A percentile compares a stretch with the other conserved stretches of the same genome.
Evolutionary conservation across 1,284 basidiomycete species (phyloP).

Genomic region (Pulveroboletus sp.): DNA sequence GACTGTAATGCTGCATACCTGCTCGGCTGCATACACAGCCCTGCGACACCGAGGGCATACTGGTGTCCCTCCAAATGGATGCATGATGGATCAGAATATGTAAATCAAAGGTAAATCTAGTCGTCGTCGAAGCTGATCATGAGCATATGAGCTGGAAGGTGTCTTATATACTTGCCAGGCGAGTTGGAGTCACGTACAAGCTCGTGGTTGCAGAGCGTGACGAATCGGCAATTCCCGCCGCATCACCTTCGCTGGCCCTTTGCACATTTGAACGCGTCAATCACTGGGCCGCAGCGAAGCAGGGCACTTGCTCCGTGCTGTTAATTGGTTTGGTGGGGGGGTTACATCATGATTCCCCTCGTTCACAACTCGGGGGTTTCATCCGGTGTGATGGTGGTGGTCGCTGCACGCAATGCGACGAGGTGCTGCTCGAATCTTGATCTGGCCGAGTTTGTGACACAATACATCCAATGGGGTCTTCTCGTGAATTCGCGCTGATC

Average conservation of each 20-base stretch:
- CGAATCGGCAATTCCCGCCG: slow-evolving; percentile 27
- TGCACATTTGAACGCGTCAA: too few species aligned
- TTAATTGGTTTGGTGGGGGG: background rate
- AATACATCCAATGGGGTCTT: background rate
- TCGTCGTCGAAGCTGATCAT: slow-evolving; percentile 1
- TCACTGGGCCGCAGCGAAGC: background rate
- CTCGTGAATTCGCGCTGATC: background rate
- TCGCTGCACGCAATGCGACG: too few species aligned
- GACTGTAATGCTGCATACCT: slow-evolving; percentile 49
- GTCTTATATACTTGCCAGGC: slow-evolving; percentile 17
- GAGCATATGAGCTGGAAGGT: background rate
- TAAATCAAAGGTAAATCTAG: too few species aligned
- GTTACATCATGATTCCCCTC: background rate
- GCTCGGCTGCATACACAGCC: slow-evolving; percentile 79
- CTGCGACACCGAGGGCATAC: slow-evolving; percentile 67
- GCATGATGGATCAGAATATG: slow-evolving; percentile 43
- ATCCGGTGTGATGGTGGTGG: background rate
- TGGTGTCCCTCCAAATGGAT: slow-evolving; percentile 65
- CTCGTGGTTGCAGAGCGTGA: slow-evolving; percentile 4
- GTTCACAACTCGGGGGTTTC: background rate
- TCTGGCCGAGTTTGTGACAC: background rate
- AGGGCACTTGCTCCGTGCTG: background rate
- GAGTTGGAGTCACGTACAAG: background rate
- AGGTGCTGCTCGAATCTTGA: too few species aligned
- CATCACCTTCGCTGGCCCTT: background rate